Base-by-base conservation (phyloP, 805 yeast genomes). In the Yamadazyma sp. region DNA sequence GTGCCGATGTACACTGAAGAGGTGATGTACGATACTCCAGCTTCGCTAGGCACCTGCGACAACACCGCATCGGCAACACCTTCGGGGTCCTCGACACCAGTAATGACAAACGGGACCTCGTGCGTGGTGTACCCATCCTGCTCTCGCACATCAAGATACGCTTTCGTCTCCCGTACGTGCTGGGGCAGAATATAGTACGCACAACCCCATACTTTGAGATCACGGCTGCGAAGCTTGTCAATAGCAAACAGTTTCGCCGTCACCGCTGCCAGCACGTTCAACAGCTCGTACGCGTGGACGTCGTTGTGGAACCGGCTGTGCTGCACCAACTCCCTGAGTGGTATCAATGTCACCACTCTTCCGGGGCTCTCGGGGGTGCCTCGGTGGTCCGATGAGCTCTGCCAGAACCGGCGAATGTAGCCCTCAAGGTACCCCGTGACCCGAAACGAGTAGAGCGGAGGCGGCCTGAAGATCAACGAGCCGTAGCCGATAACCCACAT, bases 401-500 rank as follows among this genome's bases (percentile, higher is more conserved):
- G 97, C 96, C 96, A 90, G 55, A 90, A 90, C 30, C 96, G 64
- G 14, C 98, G 71, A 1, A 82, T 77, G 48, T 68, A 88, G 2
- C 96, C 96, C 35, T 70, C 68, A 16, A 90, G 69, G 32, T 80
- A 75, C 0, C 96, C 96, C 0, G 88, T 80, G 7, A 84, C 71
- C 25, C 78, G 62, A 50, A 73, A 67, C 32, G 77, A 68, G 44
- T 76, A 73, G 47, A 75, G 72, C 11, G 91, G 90, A 0, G 96
- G 97, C 0, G 96, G 96, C 53, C 88, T 89, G 71, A 84, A 89
- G 17, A 89, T 80, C 36, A 89, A 67, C 0, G 95, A 85, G 1
- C 97, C 97, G 54, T 89, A 89, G 2, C 97, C 96, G 8, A 89
- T 79, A 10, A 89, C 73, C 95, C 95, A 90, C 41, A 80, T 57